Evolutionary conservation across 2,329 filamentous ascomycete genomes (phyloP), one percentile per base, ranked within the genome.

Genomic region (Waltergamsia citrina): DNA sequence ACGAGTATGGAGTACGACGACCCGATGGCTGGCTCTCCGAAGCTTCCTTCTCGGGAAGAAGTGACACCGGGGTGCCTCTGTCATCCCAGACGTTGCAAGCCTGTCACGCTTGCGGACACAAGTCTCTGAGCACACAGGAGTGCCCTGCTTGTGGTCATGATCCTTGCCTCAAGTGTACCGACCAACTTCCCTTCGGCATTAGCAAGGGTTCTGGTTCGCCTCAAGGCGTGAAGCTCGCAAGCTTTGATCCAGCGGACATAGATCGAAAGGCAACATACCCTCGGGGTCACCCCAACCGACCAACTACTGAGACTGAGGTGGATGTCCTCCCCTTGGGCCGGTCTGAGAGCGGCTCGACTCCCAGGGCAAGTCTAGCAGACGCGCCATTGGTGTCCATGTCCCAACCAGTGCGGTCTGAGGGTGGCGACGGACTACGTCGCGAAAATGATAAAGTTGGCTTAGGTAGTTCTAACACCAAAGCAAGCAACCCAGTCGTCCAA

Each of bases 141-240:
- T 75, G 69, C 41, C 46, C 53, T 20, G 58, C 57, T 27, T 75
- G 71, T 41, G 67, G 65, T 1, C 71, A 75, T 45, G 57, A 54
- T 8, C 59, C 69, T 12, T 75, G 70, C 42, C 40, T 50, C 21
- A 63, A 63, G 35, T 74, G 70, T 41, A 52, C 48, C 7, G 57
- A 53, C 28, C 56, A 64, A 33, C 37, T 57, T n/a, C 23, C 15
- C 22, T 28, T 28, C 16, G 15, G 20, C n/a, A 11, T n/a, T n/a
- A n/a, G n/a, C n/a, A n/a, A n/a, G n/a, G n/a, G n/a, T n/a, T n/a
- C n/a, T n/a, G n/a, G n/a, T n/a, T n/a, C n/a, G n/a, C n/a, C n/a
- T n/a, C n/a, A n/a, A n/a, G n/a, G n/a, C n/a, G n/a, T n/a, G n/a
- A n/a, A n/a, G n/a, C n/a, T n/a, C n/a, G n/a, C n/a, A n/a, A n/a